These are phyloP conservation scores for Achaetomiella virescens DNA, from an alignment of 495 filamentous ascomycete genomes.

Conservation along the genomic window DNA sequence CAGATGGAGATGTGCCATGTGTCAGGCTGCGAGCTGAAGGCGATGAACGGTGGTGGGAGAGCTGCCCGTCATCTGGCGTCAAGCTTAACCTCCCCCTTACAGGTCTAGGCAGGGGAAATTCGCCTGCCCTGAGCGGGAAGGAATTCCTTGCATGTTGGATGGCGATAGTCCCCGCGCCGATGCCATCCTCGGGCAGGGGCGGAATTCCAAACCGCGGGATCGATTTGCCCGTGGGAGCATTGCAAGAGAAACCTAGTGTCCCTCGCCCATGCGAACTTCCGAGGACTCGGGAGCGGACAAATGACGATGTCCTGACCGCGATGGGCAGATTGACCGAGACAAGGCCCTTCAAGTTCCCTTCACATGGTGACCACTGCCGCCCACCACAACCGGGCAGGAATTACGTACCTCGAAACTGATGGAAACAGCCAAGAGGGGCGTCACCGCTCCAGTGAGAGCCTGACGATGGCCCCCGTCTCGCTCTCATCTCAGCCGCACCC, in stretches of 20 bases:
- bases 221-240: background rate
- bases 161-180: background rate
- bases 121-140: too few species aligned
- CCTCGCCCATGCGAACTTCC: background rate
- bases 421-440: background rate
- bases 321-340: background rate
- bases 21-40: background rate
- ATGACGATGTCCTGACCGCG: background rate
- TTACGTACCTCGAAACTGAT: background rate
- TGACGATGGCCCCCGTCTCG: background rate
- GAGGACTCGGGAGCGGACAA: too few species aligned
- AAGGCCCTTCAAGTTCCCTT: background rate
- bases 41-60: background rate
- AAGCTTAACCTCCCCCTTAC: too few species aligned
- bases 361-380: background rate
- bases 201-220: background rate
- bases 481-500: slow-evolving; percentile 7
- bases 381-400: background rate
- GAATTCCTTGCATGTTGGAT: background rate
- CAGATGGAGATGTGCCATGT: background rate
- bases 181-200: background rate
- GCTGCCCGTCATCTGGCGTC: background rate
- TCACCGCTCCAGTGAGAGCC: slow-evolving; percentile 6
- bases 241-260: slow-evolving; percentile 1
- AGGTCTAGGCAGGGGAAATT: too few species aligned